Conservation (phyloP, 1,139 yeast genomes). For the Magnusiomyces starmeri region DNA sequence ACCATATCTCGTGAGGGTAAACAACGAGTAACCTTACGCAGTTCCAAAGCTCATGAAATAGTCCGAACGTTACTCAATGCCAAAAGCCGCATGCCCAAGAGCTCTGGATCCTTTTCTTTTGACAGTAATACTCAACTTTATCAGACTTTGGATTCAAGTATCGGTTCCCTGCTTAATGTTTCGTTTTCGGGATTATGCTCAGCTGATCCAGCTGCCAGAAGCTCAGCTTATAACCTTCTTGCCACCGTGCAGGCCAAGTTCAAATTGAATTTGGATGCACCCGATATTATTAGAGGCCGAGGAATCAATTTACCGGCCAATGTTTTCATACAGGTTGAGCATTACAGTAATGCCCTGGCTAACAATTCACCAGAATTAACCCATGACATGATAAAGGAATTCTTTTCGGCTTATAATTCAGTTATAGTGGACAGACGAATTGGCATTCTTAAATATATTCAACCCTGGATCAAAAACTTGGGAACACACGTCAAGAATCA, state of each 20-base stretch:
- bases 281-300: conserved; percentile 46
- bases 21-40: conserved; percentile 16
- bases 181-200: conserved; percentile 63
- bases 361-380: conserved; percentile 53
- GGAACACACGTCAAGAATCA: conserved; percentile 49
- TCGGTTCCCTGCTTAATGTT: conserved; percentile 44
- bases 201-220: conserved; percentile 50
- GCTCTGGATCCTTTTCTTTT: background rate
- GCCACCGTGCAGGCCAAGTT: conserved; percentile 58
- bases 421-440: conserved; percentile 33
- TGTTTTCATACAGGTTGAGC: conserved; percentile 54
- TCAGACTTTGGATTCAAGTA: conserved; percentile 7
- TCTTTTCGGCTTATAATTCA: conserved; percentile 49
- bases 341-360: conserved; percentile 55
- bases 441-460: conserved; percentile 48
- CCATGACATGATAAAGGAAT: conserved; percentile 52
- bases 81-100: conserved; percentile 20
- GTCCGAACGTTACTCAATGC: conserved; percentile 25
- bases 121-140: conserved; percentile 4
- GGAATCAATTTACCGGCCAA: conserved; percentile 70
- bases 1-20: conserved; percentile 31
- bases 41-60: conserved; percentile 22
- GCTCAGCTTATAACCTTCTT: conserved; percentile 57
- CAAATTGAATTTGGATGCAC: conserved; percentile 52
- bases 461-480: conserved; percentile 76